A percentile compares a stretch with the other conserved stretches of the same genome.
phyloP scores from a whole-genome alignment of 768 basidiomycete genomes.

The Boletus bicolor region DNA sequence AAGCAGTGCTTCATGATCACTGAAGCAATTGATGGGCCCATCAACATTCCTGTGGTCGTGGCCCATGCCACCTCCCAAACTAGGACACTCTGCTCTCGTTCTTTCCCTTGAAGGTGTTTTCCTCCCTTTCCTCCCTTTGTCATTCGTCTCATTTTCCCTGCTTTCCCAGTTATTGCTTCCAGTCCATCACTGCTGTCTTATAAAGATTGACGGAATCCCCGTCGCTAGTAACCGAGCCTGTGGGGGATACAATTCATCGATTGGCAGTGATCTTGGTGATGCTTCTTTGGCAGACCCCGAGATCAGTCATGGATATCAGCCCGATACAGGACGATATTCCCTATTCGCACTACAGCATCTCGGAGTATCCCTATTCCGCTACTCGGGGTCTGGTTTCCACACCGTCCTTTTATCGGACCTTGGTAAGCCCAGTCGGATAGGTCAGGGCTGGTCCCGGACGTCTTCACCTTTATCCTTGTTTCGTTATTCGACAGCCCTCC shows the following conservation, averaged over 20 bases:
- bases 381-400: not conserved
- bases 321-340: not conserved
- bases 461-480: not conserved
- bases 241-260: not conserved
- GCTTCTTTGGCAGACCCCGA: not conserved
- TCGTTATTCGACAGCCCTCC: not conserved
- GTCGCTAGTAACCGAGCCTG: not conserved
- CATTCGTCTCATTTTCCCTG: not conserved
- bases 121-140: not conserved
- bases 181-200: not conserved
- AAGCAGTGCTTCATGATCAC: not conserved
- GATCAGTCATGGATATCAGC: not conserved
- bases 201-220: not conserved
- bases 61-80: not conserved
- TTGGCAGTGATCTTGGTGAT: conserved; percentile 13
- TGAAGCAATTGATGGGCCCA: not conserved
- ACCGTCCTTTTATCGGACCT: not conserved
- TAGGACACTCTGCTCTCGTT: not conserved
- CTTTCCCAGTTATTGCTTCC: not conserved
- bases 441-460: conserved; percentile 17
- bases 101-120: not conserved
- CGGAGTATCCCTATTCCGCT: not conserved
- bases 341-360: not conserved
- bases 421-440: not conserved
- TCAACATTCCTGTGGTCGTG: not conserved